phyloP scores from a whole-genome alignment of 2,329 filamentous ascomycete species.

The Alternaria gaisen region DNA sequence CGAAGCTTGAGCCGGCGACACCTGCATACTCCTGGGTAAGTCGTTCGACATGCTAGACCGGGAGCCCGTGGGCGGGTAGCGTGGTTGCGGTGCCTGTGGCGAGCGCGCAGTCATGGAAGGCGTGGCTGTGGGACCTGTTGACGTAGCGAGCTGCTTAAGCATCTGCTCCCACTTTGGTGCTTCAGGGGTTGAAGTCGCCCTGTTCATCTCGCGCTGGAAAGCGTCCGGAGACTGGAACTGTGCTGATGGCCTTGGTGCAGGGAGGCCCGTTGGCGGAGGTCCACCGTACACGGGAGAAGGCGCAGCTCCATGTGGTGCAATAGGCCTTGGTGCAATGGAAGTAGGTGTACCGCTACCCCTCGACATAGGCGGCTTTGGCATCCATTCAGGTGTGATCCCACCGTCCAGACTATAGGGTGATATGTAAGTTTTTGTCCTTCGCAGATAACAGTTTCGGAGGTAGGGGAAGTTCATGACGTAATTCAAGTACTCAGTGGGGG shows the following conservation, averaged over 20 bases:
- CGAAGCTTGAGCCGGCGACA: slow-evolving; percentile 24
- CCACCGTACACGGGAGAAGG: slow-evolving; percentile 23
- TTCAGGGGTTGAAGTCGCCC: slow-evolving; percentile 30
- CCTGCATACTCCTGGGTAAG: slow-evolving; percentile 20
- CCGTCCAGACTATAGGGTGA: slow-evolving; percentile 57
- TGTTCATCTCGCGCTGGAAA: slow-evolving; percentile 53
- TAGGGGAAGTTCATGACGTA: slow-evolving; percentile 58
- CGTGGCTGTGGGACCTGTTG: slow-evolving; percentile 22
- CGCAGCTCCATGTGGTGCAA: slow-evolving; percentile 16
- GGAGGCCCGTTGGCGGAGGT: slow-evolving; percentile 17
- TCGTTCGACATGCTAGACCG: slow-evolving; percentile 26
- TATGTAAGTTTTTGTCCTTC: slow-evolving; percentile 57
- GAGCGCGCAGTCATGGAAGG: slow-evolving; percentile 14
- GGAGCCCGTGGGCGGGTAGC: slow-evolving; percentile 23
- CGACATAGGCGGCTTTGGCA: slow-evolving; percentile 35
- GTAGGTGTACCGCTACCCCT: slow-evolving; percentile 18
- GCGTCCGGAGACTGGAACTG: slow-evolving; percentile 57
- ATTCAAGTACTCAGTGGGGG: slow-evolving; percentile 52
- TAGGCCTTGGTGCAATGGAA: slow-evolving; percentile 26
- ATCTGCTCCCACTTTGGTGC: slow-evolving; percentile 47
- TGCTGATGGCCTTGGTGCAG: slow-evolving; percentile 41
- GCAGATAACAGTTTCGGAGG: slow-evolving; percentile 55
- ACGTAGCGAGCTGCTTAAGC: slow-evolving; percentile 43
- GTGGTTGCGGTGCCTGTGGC: slow-evolving; percentile 28
- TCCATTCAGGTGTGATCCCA: slow-evolving; percentile 54